phyloP scores from a whole-genome alignment of 805 yeast species.

The Saturnispora besseyi region DNA sequence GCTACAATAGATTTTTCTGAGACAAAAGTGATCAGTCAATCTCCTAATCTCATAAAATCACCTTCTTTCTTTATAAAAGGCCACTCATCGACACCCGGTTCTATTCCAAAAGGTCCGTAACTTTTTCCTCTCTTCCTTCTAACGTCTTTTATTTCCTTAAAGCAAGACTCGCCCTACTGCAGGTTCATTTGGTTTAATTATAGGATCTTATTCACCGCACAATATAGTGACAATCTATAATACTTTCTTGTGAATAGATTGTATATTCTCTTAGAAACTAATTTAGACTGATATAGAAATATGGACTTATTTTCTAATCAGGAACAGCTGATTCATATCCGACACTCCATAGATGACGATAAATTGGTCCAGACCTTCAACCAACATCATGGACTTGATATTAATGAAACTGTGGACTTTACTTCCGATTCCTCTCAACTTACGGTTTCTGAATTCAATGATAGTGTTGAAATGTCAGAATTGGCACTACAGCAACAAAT shows the following conservation, averaged over 20 bases:
- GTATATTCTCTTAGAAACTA: neutral
- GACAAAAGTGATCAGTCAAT: too few relatives aligned
- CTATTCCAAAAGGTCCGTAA: neutral
- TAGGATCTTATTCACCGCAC: too few relatives aligned
- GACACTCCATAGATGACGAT: neutral
- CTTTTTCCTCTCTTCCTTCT: neutral
- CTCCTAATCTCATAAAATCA: neutral
- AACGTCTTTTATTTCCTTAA: too few relatives aligned
- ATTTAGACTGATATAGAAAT: neutral
- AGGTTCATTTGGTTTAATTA: too few relatives aligned
- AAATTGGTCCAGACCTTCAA: neutral
- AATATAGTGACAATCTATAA: too few relatives aligned
- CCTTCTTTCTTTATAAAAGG: neutral
- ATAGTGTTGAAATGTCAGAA: neutral
- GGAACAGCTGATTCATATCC: neutral
- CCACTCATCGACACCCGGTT: neutral
- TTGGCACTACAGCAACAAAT: neutral
- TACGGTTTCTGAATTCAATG: neutral
- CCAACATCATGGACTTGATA: neutral
- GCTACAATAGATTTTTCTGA: too few relatives aligned
- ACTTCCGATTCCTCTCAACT: neutral
- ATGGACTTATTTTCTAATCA: neutral
- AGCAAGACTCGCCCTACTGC: too few relatives aligned
- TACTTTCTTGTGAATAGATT: too few relatives aligned
- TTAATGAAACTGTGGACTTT: neutral